Conservation (phyloP, 768 basidiomycete species). For the Agrocybe praecox region DNA sequence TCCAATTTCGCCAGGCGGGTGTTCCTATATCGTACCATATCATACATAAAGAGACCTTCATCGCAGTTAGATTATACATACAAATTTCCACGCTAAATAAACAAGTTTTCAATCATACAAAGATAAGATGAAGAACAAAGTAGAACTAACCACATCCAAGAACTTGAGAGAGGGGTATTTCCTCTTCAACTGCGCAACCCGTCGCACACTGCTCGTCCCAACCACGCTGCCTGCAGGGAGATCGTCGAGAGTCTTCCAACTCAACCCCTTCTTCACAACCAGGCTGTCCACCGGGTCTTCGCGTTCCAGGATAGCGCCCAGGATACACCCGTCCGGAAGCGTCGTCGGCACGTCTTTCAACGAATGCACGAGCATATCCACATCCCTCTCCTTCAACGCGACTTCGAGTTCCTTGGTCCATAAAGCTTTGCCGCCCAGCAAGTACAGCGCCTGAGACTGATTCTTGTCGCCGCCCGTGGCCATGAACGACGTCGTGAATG, state of each 20-base stretch:
- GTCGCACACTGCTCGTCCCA: slow-evolving; percentile 93
- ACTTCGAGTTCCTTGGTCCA: slow-evolving; percentile 99
- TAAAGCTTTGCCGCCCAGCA: slow-evolving; percentile 87
- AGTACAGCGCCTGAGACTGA: slow-evolving; percentile 82
- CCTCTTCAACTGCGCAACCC: slow-evolving; percentile 88
- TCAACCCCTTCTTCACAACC: slow-evolving; percentile 74
- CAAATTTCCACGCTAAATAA: slow-evolving; percentile 85
- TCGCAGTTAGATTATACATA: slow-evolving; percentile 43
- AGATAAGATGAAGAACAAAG: neutral
- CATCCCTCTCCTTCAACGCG: slow-evolving; percentile 64
- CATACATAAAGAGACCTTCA: neutral
- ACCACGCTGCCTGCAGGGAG: slow-evolving; percentile 87
- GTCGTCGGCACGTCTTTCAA: slow-evolving; percentile 93
- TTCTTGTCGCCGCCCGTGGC: slow-evolving; percentile 87
- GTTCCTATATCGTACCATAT: slow-evolving; percentile 52
- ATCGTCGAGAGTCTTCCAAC: slow-evolving; percentile 76
- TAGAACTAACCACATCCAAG: slow-evolving; percentile 80
- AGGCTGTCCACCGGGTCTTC: slow-evolving; percentile 90
- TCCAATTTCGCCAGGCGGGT: slow-evolving; percentile 93
- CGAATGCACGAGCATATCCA: slow-evolving; percentile 93
- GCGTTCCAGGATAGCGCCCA: slow-evolving; percentile 83
- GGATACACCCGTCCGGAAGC: slow-evolving; percentile 80
- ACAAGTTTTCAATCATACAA: slow-evolving; percentile 1
- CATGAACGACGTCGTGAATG: slow-evolving; percentile 50
- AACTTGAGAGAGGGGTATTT: slow-evolving; percentile 78